These are phyloP conservation scores for Mycosarcoma maydis DNA, from an alignment of 1,284 basidiomycete species.

Conservation along the genomic window DNA sequence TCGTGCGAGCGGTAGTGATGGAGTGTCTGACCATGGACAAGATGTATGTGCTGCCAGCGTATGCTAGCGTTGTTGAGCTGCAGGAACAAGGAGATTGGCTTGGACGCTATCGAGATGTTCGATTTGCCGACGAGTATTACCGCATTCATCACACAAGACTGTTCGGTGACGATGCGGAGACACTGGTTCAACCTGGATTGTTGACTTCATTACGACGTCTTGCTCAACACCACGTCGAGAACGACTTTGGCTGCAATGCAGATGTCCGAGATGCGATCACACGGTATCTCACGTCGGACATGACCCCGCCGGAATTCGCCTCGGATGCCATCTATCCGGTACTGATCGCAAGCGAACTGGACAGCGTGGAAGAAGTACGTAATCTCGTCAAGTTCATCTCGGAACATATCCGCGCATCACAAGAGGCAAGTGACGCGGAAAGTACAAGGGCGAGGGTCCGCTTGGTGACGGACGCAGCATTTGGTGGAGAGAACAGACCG, in stretches of 20 bases:
- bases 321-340: constrained; percentile 7
- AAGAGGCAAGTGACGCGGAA: not conserved
- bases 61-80: constrained; percentile 16
- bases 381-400: constrained; percentile 13
- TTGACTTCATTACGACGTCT: constrained; percentile 10
- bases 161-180: constrained; percentile 1
- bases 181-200: constrained; percentile 25
- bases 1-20: constrained; percentile 79
- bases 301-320: not conserved
- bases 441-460: not conserved
- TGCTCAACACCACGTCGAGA: constrained; percentile 11
- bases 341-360: constrained; percentile 21
- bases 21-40: constrained; percentile 91
- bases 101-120: constrained; percentile 17
- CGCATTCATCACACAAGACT: constrained; percentile 6
- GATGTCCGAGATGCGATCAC: constrained; percentile 6
- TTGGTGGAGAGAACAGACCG: constrained; percentile 12
- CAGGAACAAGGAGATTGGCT: constrained; percentile 3
- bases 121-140: constrained; percentile 35
- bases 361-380: constrained; percentile 13
- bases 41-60: constrained; percentile 30
- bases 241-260: constrained; percentile 5
- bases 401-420: not conserved
- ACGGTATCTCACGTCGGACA: not conserved
- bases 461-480: constrained; percentile 25